Percentiles rank a stretch among this genome's conserved stretches.
Evolutionary conservation across 352 stramenopile genomes (phyloP).

Genomic region (Pythium diclinum): DNA sequence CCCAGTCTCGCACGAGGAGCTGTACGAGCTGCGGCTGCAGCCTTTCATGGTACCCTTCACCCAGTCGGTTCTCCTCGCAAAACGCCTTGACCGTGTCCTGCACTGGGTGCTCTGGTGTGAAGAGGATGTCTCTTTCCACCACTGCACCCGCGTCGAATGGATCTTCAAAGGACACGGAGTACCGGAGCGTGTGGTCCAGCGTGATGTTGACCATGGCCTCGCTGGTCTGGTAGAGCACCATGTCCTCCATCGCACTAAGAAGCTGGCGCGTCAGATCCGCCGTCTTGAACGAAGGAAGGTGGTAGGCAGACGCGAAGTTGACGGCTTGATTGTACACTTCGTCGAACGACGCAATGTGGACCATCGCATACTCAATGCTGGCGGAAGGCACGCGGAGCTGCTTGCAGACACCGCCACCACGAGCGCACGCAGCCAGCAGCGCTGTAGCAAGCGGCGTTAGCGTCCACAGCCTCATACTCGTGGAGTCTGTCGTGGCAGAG

Average conservation of each 20-base stretch:
- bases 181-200: slow-evolving; percentile 47
- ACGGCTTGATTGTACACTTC: slow-evolving; percentile 3
- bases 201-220: slow-evolving; percentile 61
- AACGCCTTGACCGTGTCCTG: slow-evolving; percentile 32
- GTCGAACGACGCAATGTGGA: slow-evolving; percentile 21
- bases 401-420: slow-evolving; percentile 3
- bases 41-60: slow-evolving; percentile 15
- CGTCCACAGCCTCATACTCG: neutral
- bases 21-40: slow-evolving; percentile 22
- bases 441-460: neutral
- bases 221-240: slow-evolving; percentile 36
- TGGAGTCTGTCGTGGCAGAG: neutral
- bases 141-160: neutral
- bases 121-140: slow-evolving; percentile 17
- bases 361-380: slow-evolving; percentile 16
- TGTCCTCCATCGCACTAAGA: slow-evolving; percentile 38
- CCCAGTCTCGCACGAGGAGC: slow-evolving; percentile 45
- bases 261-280: slow-evolving; percentile 27
- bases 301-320: neutral
- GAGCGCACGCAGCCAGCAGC: neutral
- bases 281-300: slow-evolving; percentile 18
- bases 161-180: slow-evolving; percentile 31
- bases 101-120: slow-evolving; percentile 36
- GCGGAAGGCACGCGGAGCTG: slow-evolving; percentile 18
- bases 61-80: slow-evolving; percentile 28